Evolutionary conservation across 495 filamentous ascomycete species (phyloP).

Genomic region (Penicillium coprophilum): DNA sequence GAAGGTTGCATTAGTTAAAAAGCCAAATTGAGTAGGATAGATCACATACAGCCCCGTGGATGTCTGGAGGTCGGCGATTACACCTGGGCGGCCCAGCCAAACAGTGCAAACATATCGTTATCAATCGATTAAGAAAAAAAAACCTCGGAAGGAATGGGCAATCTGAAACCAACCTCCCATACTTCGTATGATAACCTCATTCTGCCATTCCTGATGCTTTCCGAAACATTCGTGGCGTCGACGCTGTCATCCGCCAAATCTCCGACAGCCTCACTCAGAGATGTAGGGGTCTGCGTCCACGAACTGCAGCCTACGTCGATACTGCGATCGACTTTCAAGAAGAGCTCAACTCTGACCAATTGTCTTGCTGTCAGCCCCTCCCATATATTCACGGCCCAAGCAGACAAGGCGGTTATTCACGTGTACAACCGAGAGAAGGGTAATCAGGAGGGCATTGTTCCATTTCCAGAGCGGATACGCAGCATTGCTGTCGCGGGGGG

Average conservation of each 20-base stretch:
- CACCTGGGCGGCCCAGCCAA: slow-evolving; percentile 29
- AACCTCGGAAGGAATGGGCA: slow-evolving; percentile 21
- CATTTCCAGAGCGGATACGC: slow-evolving; percentile 81
- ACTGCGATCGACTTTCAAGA: slow-evolving; percentile 81
- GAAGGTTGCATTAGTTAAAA: slow-evolving; percentile 3
- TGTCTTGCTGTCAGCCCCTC: slow-evolving; percentile 77
- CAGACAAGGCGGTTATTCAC: slow-evolving; percentile 86
- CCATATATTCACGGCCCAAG: slow-evolving; percentile 88
- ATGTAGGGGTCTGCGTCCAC: slow-evolving; percentile 81
- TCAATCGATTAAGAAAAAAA: slow-evolving; percentile 37
- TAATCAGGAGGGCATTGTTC: slow-evolving; percentile 81
- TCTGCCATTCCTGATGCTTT: slow-evolving; percentile 61
- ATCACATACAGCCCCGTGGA: slow-evolving; percentile 7
- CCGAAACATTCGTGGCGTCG: slow-evolving; percentile 77
- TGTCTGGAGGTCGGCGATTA: slow-evolving; percentile 5
- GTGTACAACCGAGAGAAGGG: slow-evolving; percentile 82
- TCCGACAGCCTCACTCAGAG: slow-evolving; percentile 65
- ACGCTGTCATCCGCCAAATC: slow-evolving; percentile 63
- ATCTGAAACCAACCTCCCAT: slow-evolving; percentile 13
- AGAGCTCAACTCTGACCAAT: slow-evolving; percentile 76
- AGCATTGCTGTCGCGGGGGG: slow-evolving; percentile 63
- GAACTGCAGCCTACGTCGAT: slow-evolving; percentile 72
- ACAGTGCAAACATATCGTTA: slow-evolving; percentile 44
- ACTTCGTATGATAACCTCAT: slow-evolving; percentile 23
- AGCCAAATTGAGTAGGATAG: not conserved